Conservation (phyloP, 108 stramenopile genomes). For the Discostella pseudostelligera region DNA sequence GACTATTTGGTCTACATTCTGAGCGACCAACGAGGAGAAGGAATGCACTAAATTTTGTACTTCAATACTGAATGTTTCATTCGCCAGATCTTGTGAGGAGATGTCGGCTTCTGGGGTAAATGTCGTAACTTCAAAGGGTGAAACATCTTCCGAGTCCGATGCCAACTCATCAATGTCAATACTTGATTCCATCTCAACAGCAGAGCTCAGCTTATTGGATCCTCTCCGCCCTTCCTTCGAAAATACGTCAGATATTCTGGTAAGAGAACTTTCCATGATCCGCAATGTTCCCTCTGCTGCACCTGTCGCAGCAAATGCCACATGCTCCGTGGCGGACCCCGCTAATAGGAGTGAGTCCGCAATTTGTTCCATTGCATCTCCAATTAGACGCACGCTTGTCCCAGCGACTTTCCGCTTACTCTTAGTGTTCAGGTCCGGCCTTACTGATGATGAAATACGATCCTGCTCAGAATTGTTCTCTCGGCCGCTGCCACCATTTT, state of each 20-base stretch:
- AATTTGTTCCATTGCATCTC: slow-evolving; percentile 44
- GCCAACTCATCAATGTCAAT: background rate
- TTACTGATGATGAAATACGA: background rate
- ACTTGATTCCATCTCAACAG: background rate
- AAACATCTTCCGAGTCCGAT: background rate
- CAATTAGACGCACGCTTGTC: slow-evolving; percentile 41
- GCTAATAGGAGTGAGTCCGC: slow-evolving; percentile 46
- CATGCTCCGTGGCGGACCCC: slow-evolving; percentile 47
- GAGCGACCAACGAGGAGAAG: slow-evolving; percentile 3
- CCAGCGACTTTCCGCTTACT: slow-evolving; percentile 30
- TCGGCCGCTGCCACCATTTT: slow-evolving; percentile 8
- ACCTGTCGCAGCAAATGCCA: slow-evolving; percentile 42
- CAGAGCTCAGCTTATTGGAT: background rate
- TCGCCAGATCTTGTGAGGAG: background rate
- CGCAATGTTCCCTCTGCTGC: slow-evolving; percentile 49
- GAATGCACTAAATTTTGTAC: background rate
- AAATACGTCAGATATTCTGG: slow-evolving; percentile 31
- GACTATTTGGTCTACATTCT: slow-evolving; percentile 19
- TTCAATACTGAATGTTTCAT: background rate
- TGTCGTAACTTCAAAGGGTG: background rate
- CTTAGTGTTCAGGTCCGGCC: background rate
- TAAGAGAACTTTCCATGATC: slow-evolving; percentile 42
- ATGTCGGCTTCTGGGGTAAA: background rate
- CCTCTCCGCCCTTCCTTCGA: slow-evolving; percentile 20
- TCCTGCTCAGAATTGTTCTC: background rate